Base-by-base conservation (phyloP, 331 rosid species). In the Erythrophleum ivorense region DNA sequence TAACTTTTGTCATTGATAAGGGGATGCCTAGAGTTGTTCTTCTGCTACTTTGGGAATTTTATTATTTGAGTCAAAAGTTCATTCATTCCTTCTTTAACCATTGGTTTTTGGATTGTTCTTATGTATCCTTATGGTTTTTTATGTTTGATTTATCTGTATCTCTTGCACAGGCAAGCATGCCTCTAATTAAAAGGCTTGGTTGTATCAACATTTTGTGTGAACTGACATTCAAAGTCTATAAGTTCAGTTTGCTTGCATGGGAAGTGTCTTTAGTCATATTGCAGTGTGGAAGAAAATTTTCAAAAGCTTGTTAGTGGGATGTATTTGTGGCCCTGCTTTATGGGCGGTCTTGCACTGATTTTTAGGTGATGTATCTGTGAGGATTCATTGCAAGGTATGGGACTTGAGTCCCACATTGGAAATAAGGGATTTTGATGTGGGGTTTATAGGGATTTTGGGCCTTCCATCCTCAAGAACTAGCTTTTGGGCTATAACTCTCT, bases 201-300 rank as follows among this genome's bases (percentile, higher is more conserved):
- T 64, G 52, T 54, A 69, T 40, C n/a, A 18, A 33, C 76, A 38
- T 50, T 18, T 63, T 60, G 66, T 58, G 19, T 12, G 36, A 78
- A 45, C 45, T 18, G 41, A 60, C 67, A 41, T 55, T 69, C 40
- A 7, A 38, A 41, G 34, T 18, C 33, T 40, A 59, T 76, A 18
- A 49, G 54, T 34, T n/a, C 62, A 50, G 41, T 48, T 71, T 70
- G 74, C 59, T 57, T 2, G 69, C 43, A 31, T 24, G 29, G 29
- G 29, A 24, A 24, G 29, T 24, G 29, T 24, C 29, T 24, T 24
- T 24, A 24, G 29, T 24, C 29, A 24, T 1, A 24, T 24, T 24
- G 29, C 29, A 24, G 29, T 24, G 29, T 24, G 29, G 29, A 0
- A 24, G 29, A 24, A 24, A 24, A 24, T 24, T 24, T 24, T 1